Percentiles rank a stretch among this genome's conserved stretches.
These are phyloP conservation scores for Suillus subluteus DNA, from an alignment of 768 basidiomycete genomes.

Conservation along the genomic window DNA sequence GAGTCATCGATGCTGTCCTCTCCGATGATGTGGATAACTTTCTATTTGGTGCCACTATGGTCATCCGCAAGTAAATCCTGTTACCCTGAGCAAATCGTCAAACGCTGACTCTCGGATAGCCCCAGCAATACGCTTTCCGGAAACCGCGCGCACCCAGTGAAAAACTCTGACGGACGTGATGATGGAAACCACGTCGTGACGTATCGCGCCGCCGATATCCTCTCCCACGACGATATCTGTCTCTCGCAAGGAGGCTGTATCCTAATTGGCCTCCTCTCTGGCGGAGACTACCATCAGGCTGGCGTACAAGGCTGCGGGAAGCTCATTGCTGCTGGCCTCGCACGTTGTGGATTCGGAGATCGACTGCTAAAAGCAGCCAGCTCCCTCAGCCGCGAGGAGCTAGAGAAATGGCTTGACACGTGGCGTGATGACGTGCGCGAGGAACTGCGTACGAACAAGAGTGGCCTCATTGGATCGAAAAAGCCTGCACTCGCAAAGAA, in stretches of 20 bases:
- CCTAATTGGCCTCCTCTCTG: slow-evolving; percentile 82
- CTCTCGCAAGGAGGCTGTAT: slow-evolving; percentile 72
- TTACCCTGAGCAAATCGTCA: background rate
- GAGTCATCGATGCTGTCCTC: slow-evolving; percentile 84
- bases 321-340: slow-evolving; percentile 75
- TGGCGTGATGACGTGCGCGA: slow-evolving; percentile 68
- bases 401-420: slow-evolving; percentile 55
- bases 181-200: slow-evolving; percentile 69
- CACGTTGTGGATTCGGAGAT: slow-evolving; percentile 81
- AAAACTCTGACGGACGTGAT: slow-evolving; percentile 69
- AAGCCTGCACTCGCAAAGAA: slow-evolving; percentile 63
- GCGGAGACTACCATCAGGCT: slow-evolving; percentile 85
- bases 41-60: slow-evolving; percentile 81
- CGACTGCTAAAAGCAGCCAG: slow-evolving; percentile 62
- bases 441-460: slow-evolving; percentile 72
- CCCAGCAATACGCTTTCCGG: slow-evolving; percentile 75
- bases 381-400: slow-evolving; percentile 45
- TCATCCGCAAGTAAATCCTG: slow-evolving; percentile 76
- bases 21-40: slow-evolving; percentile 95
- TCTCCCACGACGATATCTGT: slow-evolving; percentile 47
- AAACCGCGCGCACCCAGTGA: slow-evolving; percentile 62
- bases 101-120: slow-evolving; percentile 39
- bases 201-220: slow-evolving; percentile 42
- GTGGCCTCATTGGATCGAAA: slow-evolving; percentile 65
- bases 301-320: slow-evolving; percentile 72